Evolutionary conservation across 163 green algal species (phyloP).

Genomic region (Scenedesmus sp.): DNA sequence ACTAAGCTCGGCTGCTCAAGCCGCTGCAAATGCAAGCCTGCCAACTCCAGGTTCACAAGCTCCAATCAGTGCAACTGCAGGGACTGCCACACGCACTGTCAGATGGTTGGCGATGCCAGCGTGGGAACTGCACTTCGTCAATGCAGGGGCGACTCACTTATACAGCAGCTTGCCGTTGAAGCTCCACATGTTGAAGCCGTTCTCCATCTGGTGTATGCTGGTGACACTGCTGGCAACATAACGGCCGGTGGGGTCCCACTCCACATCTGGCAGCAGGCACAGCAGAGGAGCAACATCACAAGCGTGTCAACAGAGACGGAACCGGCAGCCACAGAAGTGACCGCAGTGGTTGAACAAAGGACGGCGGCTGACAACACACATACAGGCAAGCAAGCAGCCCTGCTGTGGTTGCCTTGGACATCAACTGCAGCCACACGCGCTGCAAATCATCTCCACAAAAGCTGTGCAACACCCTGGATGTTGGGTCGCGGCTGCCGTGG

Average conservation of each 20-base stretch:
- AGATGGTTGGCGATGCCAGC: not conserved
- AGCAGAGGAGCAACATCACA: not conserved
- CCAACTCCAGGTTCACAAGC: not conserved
- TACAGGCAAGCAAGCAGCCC: too few species aligned
- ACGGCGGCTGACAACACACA: too few species aligned
- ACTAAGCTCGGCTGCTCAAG: too few species aligned
- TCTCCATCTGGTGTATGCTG: conserved; percentile 95
- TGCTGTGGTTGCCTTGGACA: too few species aligned
- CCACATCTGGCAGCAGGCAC: conserved; percentile 94
- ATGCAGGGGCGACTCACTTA: conserved; percentile 50
- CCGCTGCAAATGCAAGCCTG: not conserved
- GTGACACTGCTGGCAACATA: conserved; percentile 95
- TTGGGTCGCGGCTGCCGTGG: too few species aligned
- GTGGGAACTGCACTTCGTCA: not conserved
- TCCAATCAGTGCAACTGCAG: too few species aligned
- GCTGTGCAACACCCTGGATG: too few species aligned
- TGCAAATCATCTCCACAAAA: too few species aligned
- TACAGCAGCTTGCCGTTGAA: conserved; percentile 90
- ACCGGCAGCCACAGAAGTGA: not conserved
- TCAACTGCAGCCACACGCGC: too few species aligned
- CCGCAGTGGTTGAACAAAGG: too few species aligned
- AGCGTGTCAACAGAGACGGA: not conserved
- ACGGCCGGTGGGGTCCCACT: conserved; percentile 96
- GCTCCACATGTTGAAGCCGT: conserved; percentile 95
- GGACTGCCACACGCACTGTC: not conserved